Evolutionary conservation across 1,284 basidiomycete species (phyloP).

Genomic region (Clitocybe nebularis): DNA sequence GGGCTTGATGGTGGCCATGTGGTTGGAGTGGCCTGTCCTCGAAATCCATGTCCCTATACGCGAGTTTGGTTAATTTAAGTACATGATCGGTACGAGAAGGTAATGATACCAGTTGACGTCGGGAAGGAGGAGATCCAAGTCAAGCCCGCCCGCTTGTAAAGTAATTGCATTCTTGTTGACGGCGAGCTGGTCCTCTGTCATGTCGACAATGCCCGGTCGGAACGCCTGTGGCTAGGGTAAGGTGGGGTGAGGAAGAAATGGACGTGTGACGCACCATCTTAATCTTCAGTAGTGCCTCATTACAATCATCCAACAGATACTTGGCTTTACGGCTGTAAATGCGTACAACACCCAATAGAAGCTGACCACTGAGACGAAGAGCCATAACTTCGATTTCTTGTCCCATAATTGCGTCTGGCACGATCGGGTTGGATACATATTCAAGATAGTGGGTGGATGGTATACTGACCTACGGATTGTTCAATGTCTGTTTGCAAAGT

Average conservation of each 20-base stretch:
- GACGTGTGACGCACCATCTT: slow-evolving; percentile 73
- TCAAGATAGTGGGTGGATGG: neutral
- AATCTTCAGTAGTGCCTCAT: slow-evolving; percentile 92
- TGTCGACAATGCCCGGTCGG: slow-evolving; percentile 88
- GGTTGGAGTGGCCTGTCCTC: slow-evolving; percentile 62
- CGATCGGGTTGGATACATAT: neutral
- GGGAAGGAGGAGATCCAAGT: slow-evolving; percentile 77
- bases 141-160: slow-evolving; percentile 68
- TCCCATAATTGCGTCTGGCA: slow-evolving; percentile 80
- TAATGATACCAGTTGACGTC: slow-evolving; percentile 70
- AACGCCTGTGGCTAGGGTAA: slow-evolving; percentile 60
- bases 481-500: slow-evolving; percentile 93
- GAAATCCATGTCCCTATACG: slow-evolving; percentile 72
- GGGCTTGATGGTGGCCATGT: slow-evolving; percentile 77
- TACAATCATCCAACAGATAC: slow-evolving; percentile 96
- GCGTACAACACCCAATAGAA: slow-evolving; percentile 92
- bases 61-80: neutral
- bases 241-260: neutral
- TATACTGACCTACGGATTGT: slow-evolving; percentile 79
- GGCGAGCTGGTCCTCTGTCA: slow-evolving; percentile 90
- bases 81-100: neutral
- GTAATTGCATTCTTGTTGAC: slow-evolving; percentile 88
- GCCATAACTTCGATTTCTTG: slow-evolving; percentile 90
- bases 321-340: slow-evolving; percentile 98
- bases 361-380: slow-evolving; percentile 89